Evolutionary conservation across 2,329 filamentous ascomycete species (phyloP), one percentile per base, ranked within the genome.

Genomic region (Colletotrichum siamense): DNA sequence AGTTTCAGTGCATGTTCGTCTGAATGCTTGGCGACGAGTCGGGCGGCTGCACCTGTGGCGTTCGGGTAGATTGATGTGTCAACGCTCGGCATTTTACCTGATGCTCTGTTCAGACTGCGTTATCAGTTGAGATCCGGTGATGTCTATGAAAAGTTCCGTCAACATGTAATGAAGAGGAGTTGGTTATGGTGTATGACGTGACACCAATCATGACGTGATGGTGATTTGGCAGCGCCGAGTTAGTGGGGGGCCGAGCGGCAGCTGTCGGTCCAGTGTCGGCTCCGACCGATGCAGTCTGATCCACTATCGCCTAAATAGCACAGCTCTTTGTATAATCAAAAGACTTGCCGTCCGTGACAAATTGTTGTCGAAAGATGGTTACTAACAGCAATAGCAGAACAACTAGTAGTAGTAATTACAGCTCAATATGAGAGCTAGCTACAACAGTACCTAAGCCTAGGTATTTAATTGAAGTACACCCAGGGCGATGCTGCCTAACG

Each of bases 1-100:
- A 95, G 87, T 82, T 94, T 94, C 36, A 94, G 84, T 7, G 84
- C 83, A 39, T 92, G 86, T 39, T 89, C 87, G 22, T 82, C 80
- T 9, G 85, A 79, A 81, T 92, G 89, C 12, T 83, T 79, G 15
- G 84, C 84, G 1, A 87, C 90, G 64, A 91, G 84, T 15, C 81
- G 66, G 52, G 87, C 88, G 0, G 91, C 91, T 1, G 85, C 85
- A 34, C 90, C 90, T 0, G 89, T 88, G 16, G 89, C 82, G 76
- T 87, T 82, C 4, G 86, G 81, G 5, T 85, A 86, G 10, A 91
- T 83, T 2, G 86, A 86, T 0, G 87, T 90, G 79, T 91, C 89
- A 70, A 90, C 85, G 63, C 81, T 82, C 24, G 86, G 73, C 87
- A 89, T 89, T 36, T 44, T 80, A 1, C 2, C 18, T 69, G 30